Conservation (phyloP, 257 asterid species). For the Rhazya stricta region DNA sequence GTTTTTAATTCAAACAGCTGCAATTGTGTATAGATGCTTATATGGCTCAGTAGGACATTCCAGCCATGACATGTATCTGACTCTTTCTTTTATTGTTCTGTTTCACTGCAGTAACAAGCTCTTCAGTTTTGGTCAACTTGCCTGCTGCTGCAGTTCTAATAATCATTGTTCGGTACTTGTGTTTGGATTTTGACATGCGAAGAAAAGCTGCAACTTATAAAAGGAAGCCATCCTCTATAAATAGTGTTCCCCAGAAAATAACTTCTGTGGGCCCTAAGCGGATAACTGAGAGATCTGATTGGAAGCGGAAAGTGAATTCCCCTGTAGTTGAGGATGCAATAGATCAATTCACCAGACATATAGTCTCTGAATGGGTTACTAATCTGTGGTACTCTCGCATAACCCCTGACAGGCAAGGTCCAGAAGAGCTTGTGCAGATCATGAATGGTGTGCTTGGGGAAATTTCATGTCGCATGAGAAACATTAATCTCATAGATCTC, state of each 20-base stretch:
- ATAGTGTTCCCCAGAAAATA: constrained; percentile 32
- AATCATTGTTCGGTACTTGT: constrained; percentile 62
- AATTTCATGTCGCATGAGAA: constrained; percentile 77
- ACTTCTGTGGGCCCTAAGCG: constrained; percentile 35
- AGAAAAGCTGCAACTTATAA: constrained; percentile 76
- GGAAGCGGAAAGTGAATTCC: constrained; percentile 89
- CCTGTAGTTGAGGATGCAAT: constrained; percentile 90
- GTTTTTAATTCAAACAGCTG: not conserved
- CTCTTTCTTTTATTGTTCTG: not conserved
- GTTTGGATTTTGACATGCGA: constrained; percentile 76
- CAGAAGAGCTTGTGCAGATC: constrained; percentile 85
- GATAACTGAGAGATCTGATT: constrained; percentile 49
- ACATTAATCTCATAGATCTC: constrained; percentile 78
- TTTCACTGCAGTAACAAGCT: constrained; percentile 67
- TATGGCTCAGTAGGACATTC: not conserved
- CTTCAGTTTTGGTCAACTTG: constrained; percentile 83
- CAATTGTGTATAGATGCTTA: not conserved
- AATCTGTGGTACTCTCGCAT: constrained; percentile 91
- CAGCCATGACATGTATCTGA: not conserved
- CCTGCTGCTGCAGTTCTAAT: constrained; percentile 75
- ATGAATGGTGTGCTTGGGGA: constrained; percentile 82
- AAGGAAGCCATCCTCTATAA: constrained; percentile 44
- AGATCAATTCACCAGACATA: constrained; percentile 75
- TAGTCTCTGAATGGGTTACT: constrained; percentile 96
- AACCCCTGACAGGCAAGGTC: constrained; percentile 86